Conservation (phyloP, 1,284 basidiomycete species). For the Boletus smithii region DNA sequence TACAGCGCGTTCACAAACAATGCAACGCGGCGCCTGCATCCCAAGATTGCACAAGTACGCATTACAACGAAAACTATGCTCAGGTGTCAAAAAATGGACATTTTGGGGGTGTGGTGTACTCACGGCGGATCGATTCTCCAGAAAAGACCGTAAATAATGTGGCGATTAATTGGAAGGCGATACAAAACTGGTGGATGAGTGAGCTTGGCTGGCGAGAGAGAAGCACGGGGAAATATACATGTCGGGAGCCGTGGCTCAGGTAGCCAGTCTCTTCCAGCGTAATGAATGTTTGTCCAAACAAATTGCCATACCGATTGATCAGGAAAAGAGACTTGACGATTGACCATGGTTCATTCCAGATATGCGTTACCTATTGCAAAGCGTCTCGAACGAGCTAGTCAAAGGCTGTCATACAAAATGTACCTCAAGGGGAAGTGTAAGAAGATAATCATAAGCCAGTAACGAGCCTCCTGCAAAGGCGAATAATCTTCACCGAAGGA, state of each 20-base stretch:
- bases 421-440: slow-evolving; percentile 6
- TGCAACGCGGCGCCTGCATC: slow-evolving; percentile 8
- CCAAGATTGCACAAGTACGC: slow-evolving; percentile 23
- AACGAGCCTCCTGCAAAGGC: slow-evolving; percentile 4
- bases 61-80: slow-evolving; percentile 23
- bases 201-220: neutral
- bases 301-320: slow-evolving; percentile 24
- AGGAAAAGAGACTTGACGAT: slow-evolving; percentile 24
- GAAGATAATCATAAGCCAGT: slow-evolving; percentile 6
- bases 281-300: slow-evolving; percentile 23
- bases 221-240: slow-evolving; percentile 7
- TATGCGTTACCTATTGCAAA: slow-evolving; percentile 11
- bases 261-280: slow-evolving; percentile 24
- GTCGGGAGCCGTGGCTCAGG: slow-evolving; percentile 13
- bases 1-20: slow-evolving; percentile 7
- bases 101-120: neutral
- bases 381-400: neutral
- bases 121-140: slow-evolving; percentile 26
- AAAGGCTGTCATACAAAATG: neutral
- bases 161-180: slow-evolving; percentile 3
- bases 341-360: slow-evolving; percentile 22
- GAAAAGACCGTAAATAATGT: slow-evolving; percentile 15
- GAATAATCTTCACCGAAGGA: neutral
- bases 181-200: slow-evolving; percentile 20
- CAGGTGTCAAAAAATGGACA: neutral